Base-by-base conservation (phyloP, 2,329 filamentous ascomycete genomes). In the Mycosphaerella sp. region DNA sequence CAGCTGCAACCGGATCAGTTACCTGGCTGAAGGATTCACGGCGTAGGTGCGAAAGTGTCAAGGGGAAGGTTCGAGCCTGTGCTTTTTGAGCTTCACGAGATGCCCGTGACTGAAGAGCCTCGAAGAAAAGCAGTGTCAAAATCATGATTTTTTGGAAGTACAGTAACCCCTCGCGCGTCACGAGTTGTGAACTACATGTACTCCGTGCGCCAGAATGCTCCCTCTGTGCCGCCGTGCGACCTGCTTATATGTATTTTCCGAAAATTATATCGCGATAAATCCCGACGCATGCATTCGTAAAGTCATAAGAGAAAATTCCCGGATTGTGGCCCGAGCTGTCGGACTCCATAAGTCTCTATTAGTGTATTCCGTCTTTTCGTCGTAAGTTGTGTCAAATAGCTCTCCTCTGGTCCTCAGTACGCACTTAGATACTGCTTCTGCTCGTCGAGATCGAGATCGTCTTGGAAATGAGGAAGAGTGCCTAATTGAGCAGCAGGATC, bases 381-480 rank as follows among this genome's bases (percentile, higher is more conserved):
- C 30, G 30, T 34, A 34, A 34, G 30, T 34, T n/a, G 30, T 8
- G 30, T 34, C 30, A 34, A 12, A 28, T 39, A 12, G 44, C 25
- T 16, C 2, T 39, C 13, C 4, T 39, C 18, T 46, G 6, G 36
- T 16, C 12, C 27, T 40, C 17, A 48, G 12, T 6, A 14, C 10
- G 14, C 21, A 13, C 2, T 48, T 16, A 13, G 45, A 12, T 34
- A 41, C 4, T 25, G 37, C 27, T 41, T 41, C 17, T 48, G 45
- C 45, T 48, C 45, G n/a, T 25, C 30, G 25, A 48, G 21, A 9
- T 48, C 45, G 14, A 48, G 14, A n/a, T 48, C 45, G 45, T 48
- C 45, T 16, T 32, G 17, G 6, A 34, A 14, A 7, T 16, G 27
- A 14, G 45, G 28, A 27, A 30, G 40, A 4, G 25, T 14, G 16